Evolutionary conservation across 306 rosid genomes (phyloP).

Genomic region (Prunus campanulata): DNA sequence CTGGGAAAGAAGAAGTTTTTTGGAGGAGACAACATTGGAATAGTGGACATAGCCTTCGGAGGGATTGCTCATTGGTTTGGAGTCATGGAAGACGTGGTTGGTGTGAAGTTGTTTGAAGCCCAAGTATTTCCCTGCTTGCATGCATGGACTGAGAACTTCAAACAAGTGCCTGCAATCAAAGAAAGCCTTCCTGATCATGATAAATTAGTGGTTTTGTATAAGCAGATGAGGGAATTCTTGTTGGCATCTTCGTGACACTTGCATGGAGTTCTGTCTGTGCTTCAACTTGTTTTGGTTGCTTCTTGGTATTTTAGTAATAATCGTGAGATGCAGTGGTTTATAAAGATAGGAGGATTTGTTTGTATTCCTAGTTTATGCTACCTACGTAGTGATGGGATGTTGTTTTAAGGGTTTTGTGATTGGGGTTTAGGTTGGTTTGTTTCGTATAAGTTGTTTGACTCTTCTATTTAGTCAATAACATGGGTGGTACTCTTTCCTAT

Average conservation of each 20-base stretch:
- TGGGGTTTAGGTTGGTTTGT: too few relatives aligned
- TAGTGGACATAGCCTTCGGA: slow-evolving; percentile 43
- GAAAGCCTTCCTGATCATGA: slow-evolving; percentile 24
- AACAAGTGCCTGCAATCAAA: slow-evolving; percentile 27
- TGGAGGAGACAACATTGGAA: slow-evolving; percentile 27
- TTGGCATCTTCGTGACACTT: not conserved
- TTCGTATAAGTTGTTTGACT: too few relatives aligned
- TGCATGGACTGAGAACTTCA: slow-evolving; percentile 35
- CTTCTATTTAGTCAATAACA: too few relatives aligned
- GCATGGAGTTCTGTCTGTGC: too few relatives aligned
- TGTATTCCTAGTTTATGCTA: too few relatives aligned
- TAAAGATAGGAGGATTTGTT: too few relatives aligned
- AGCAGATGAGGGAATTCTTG: not conserved
- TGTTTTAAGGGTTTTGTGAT: too few relatives aligned
- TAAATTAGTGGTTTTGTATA: not conserved
- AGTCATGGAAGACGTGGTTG: slow-evolving; percentile 24
- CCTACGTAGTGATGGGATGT: too few relatives aligned
- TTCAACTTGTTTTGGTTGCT: not conserved
- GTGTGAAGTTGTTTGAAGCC: slow-evolving; percentile 20
- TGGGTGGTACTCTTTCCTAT: too few relatives aligned
- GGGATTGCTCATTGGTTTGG: slow-evolving; percentile 20
- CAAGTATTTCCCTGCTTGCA: slow-evolving; percentile 23
- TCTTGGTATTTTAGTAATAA: too few relatives aligned
- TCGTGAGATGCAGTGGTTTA: too few relatives aligned
- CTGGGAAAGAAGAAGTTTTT: not conserved